Evolutionary conservation across 257 asterid species (phyloP).

Genomic region (Rhazya stricta): DNA sequence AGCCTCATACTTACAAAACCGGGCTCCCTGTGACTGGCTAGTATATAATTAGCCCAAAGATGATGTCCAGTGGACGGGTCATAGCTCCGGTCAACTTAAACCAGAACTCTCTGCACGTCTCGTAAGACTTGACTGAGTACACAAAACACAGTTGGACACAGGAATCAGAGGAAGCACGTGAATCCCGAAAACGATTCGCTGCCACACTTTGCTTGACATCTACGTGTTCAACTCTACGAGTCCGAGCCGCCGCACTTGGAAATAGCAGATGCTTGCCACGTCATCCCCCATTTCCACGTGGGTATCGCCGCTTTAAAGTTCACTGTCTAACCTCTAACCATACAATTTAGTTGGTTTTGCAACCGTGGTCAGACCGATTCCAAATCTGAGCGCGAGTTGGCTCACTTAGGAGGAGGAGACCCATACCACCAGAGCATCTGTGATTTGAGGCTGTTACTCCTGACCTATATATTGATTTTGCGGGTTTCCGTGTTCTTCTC

Average conservation of each 20-base stretch:
- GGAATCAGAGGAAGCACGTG: not conserved
- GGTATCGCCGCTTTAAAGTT: conserved; percentile 20
- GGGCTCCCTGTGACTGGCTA: not conserved
- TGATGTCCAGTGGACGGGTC: not conserved
- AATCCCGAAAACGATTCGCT: conserved; percentile 16
- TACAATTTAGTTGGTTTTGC: not conserved
- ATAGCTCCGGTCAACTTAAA: not conserved
- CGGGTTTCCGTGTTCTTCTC: conserved; percentile 3
- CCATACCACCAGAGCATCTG: no score
- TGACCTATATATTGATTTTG: conserved; percentile 1
- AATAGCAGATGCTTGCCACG: conserved; percentile 26
- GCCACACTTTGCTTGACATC: conserved; percentile 7
- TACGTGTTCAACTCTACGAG: conserved; percentile 30
- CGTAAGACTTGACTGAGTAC: not conserved
- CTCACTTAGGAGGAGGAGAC: no score
- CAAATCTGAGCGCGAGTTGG: not conserved
- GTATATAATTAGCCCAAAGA: not conserved
- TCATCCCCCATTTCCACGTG: conserved; percentile 28
- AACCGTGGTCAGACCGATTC: not conserved
- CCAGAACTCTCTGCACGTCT: not conserved
- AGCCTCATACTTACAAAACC: not conserved
- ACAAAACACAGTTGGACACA: not conserved
- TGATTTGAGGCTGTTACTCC: not conserved
- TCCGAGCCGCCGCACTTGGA: conserved; percentile 35
- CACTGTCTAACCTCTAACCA: not conserved